Evolutionary conservation across 495 filamentous ascomycete genomes (phyloP).

Genomic region (Penicillium canariense): DNA sequence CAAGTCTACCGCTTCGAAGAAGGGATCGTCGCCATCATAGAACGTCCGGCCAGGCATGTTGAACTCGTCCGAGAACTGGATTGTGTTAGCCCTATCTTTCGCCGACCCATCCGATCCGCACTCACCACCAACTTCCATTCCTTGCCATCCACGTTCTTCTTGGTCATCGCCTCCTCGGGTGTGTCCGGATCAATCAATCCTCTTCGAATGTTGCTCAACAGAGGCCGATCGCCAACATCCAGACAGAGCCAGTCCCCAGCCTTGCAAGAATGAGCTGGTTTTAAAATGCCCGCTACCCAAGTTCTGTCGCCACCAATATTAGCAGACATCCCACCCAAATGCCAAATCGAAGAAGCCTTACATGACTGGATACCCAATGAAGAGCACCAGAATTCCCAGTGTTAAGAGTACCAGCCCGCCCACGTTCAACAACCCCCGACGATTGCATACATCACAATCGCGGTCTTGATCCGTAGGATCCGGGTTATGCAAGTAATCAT

Average conservation of each 20-base stretch:
- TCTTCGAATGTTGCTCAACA: constrained; percentile 59
- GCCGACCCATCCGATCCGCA: background rate
- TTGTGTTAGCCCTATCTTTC: background rate
- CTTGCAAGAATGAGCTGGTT: constrained; percentile 31
- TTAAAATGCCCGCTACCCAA: constrained; percentile 46
- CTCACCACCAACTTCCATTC: constrained; percentile 63
- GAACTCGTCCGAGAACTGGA: constrained; percentile 77
- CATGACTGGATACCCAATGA: constrained; percentile 74
- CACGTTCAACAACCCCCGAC: constrained; percentile 63
- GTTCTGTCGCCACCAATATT: constrained; percentile 43
- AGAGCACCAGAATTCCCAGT: constrained; percentile 62
- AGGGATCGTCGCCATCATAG: constrained; percentile 72
- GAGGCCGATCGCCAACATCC: constrained; percentile 51
- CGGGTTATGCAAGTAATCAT: constrained; percentile 75
- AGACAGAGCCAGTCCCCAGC: constrained; percentile 55
- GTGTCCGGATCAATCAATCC: constrained; percentile 73
- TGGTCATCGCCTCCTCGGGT: constrained; percentile 56
- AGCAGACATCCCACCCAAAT: background rate
- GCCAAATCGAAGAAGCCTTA: constrained; percentile 36
- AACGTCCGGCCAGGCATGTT: constrained; percentile 69
- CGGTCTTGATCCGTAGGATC: constrained; percentile 62
- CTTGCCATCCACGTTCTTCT: constrained; percentile 56
- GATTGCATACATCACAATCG: constrained; percentile 67
- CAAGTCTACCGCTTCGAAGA: constrained; percentile 67
- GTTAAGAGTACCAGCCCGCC: constrained; percentile 62